Conservation (phyloP, 371 early-diverging fungal species). For the Rhizopus microsporus region DNA sequence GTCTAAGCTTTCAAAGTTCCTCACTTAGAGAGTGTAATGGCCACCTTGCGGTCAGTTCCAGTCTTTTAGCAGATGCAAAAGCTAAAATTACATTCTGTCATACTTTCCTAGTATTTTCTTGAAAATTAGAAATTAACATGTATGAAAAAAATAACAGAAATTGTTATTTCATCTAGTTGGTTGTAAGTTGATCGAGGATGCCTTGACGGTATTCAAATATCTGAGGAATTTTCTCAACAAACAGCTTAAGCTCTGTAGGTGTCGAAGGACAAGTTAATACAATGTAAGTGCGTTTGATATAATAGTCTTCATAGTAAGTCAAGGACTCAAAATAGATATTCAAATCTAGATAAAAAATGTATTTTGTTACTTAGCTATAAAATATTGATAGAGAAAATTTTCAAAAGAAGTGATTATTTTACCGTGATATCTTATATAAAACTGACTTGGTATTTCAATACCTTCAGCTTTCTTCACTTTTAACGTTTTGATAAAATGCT, state of each 20-base stretch:
- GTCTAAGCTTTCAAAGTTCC: too few relatives aligned
- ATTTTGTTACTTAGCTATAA: conserved; percentile 7
- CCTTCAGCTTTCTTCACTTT: too few relatives aligned
- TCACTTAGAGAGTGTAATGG: too few relatives aligned
- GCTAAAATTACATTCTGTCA: too few relatives aligned
- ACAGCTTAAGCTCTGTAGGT: conserved; percentile 1
- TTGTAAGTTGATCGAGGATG: too few relatives aligned
- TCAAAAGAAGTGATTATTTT: conserved; percentile 8
- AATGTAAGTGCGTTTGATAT: conserved; percentile 12
- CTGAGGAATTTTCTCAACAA: conserved; percentile 11
- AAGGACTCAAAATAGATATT: conserved; percentile 13
- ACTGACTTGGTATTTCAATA: too few relatives aligned
- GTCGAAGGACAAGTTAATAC: conserved; percentile 8
- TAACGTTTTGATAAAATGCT: too few relatives aligned
- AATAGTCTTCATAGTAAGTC: conserved; percentile 10
- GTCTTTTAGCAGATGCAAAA: too few relatives aligned
- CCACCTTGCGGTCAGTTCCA: too few relatives aligned
- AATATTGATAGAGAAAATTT: conserved; percentile 11
- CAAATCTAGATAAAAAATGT: conserved; percentile 10
- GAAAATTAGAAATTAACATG: too few relatives aligned
- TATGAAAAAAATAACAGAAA: too few relatives aligned
- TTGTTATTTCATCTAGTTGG: conserved; percentile 8
- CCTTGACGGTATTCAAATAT: conserved; percentile 13
- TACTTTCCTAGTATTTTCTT: too few relatives aligned
- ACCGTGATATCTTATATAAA: conserved; percentile 1